phyloP scores from a whole-genome alignment of 306 rosid genomes.

The Sechiopsis laciniata region DNA sequence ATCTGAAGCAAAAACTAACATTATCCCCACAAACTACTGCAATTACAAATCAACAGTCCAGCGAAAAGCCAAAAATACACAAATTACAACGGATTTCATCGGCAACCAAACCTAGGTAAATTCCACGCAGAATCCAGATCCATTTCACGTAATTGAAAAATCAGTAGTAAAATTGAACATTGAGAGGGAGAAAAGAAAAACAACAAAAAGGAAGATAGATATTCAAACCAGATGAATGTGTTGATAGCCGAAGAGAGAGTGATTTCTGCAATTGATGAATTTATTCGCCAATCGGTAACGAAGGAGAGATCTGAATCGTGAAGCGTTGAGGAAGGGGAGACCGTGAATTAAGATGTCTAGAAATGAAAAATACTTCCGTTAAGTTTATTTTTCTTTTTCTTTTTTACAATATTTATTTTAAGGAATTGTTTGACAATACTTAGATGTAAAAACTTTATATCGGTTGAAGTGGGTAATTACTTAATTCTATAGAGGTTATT shows the following conservation, averaged over 20 bases:
- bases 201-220: not conserved
- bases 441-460: too few species aligned
- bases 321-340: not conserved
- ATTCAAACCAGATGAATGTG: slow-evolving; percentile 3
- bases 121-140: not conserved
- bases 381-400: too few species aligned
- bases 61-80: not conserved
- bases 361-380: too few species aligned
- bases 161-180: not conserved
- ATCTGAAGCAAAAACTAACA: not conserved
- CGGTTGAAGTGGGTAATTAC: too few species aligned
- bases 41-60: slow-evolving; percentile 1
- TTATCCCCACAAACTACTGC: slow-evolving; percentile 3
- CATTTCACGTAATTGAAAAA: not conserved
- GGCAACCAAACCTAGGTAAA: not conserved
- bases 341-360: not conserved
- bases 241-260: not conserved
- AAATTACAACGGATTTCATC: not conserved
- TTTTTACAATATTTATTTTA: too few species aligned
- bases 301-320: slow-evolving; percentile 18
- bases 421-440: too few species aligned
- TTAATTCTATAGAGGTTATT: too few species aligned
- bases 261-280: not conserved
- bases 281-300: not conserved
- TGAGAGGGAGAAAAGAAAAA: not conserved